Conservation (phyloP, 2,329 filamentous ascomycete species). For the Neonectria hederae region DNA sequence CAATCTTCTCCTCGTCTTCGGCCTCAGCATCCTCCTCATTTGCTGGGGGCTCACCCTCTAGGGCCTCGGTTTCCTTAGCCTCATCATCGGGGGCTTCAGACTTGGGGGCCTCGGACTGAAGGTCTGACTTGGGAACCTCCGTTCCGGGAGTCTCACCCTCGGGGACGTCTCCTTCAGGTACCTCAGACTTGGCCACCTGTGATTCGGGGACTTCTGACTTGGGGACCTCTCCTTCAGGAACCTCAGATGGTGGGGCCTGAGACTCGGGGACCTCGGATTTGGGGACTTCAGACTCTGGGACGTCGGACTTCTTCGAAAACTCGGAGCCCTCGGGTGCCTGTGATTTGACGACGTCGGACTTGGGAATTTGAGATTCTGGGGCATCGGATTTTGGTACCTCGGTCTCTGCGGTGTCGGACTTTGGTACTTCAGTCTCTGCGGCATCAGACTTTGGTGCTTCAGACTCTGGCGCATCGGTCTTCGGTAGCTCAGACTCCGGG, state of each 20-base stretch:
- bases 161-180: constrained; percentile 6
- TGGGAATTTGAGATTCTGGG: background rate
- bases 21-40: background rate
- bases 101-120: background rate
- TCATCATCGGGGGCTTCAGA: constrained; percentile 18
- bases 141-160: constrained; percentile 16
- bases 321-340: constrained; percentile 13
- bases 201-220: constrained; percentile 50
- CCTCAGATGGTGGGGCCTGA: constrained; percentile 16
- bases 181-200: constrained; percentile 48
- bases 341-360: background rate
- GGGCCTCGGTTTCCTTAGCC: constrained; percentile 3
- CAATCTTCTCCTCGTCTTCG: constrained; percentile 61
- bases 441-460: background rate
- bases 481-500: background rate
- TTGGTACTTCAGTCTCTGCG: background rate
- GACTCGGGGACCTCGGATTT: constrained; percentile 7
- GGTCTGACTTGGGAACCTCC: background rate
- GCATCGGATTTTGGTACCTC: background rate
- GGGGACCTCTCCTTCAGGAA: constrained; percentile 41
- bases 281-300: constrained; percentile 6
- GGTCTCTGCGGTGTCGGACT: background rate
- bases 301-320: constrained; percentile 42
- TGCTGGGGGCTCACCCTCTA: background rate
- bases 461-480: background rate